These are phyloP conservation scores for Prunus fruticosa DNA, from an alignment of 306 rosid genomes.

Conservation along the genomic window DNA sequence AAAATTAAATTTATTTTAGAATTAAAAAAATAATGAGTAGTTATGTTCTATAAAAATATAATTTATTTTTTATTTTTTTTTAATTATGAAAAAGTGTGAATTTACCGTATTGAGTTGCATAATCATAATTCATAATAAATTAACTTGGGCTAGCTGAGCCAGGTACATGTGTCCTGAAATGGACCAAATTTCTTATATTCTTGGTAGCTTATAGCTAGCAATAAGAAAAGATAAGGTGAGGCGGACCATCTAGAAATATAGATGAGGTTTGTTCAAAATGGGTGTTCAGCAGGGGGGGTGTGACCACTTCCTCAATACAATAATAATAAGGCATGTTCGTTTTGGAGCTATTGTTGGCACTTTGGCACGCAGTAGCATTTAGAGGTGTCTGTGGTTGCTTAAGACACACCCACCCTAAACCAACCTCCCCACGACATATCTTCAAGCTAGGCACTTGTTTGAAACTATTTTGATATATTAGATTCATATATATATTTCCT, in stretches of 20 bases:
- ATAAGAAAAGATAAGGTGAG: background rate
- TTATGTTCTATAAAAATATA: too few relatives aligned
- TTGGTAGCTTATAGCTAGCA: background rate
- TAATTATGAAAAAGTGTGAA: too few relatives aligned
- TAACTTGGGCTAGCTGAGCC: too few relatives aligned
- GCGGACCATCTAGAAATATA: constrained; percentile 7
- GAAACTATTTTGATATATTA: too few relatives aligned
- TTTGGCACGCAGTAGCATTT: too few relatives aligned
- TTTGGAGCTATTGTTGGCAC: background rate
- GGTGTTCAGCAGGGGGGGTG: background rate
- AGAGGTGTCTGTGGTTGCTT: background rate
- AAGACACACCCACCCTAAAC: background rate
- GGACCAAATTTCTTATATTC: background rate
- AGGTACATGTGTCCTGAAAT: background rate
- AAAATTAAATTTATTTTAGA: too few relatives aligned
- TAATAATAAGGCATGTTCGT: background rate
- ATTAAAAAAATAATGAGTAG: too few relatives aligned
- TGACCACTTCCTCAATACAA: background rate
- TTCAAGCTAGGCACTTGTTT: too few relatives aligned
- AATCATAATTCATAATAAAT: too few relatives aligned
- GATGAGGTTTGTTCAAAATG: background rate
- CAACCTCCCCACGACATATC: background rate
- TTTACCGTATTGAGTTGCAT: too few relatives aligned
- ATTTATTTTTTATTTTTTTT: too few relatives aligned
- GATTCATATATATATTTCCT: too few relatives aligned